Evolutionary conservation across 2,329 filamentous ascomycete genomes (phyloP).

Genomic region (Aspergillus carbonarius): DNA sequence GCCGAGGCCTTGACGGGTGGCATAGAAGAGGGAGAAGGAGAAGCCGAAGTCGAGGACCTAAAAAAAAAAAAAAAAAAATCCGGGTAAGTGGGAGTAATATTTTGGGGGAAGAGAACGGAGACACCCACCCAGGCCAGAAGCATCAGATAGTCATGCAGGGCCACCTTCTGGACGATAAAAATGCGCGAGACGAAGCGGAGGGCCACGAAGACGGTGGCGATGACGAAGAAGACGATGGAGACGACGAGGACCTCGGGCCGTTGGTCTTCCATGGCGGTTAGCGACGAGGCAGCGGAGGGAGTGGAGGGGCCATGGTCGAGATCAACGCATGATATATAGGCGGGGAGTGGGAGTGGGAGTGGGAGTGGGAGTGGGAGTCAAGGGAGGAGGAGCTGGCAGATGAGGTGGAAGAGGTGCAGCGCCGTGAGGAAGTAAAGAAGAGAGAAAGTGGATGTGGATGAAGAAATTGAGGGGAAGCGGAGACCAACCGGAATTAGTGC

Average conservation of each 20-base stretch:
- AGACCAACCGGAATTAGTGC: not conserved
- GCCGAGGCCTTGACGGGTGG: constrained; percentile 45
- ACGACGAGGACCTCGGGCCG: constrained; percentile 42
- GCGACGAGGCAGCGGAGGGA: not conserved
- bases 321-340: constrained; percentile 4
- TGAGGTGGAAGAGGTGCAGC: not conserved
- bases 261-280: constrained; percentile 34
- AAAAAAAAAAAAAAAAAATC: too few species aligned
- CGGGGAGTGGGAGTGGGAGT: constrained; percentile 2
- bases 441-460: not conserved
- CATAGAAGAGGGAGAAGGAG: constrained; percentile 48
- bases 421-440: constrained; percentile 5
- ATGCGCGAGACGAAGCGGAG: constrained; percentile 71
- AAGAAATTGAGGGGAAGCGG: constrained; percentile 1
- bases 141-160: constrained; percentile 79
- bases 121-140: constrained; percentile 71
- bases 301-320: not conserved
- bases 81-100: too few species aligned
- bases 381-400: constrained; percentile 5
- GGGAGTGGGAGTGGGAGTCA: constrained; percentile 2
- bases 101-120: too few species aligned
- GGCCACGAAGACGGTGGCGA: constrained; percentile 73
- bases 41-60: constrained; percentile 48
- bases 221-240: constrained; percentile 52
- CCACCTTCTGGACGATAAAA: constrained; percentile 69